phyloP scores from a whole-genome alignment of 2,329 filamentous ascomycete species.

The Claviceps humidiphila region DNA sequence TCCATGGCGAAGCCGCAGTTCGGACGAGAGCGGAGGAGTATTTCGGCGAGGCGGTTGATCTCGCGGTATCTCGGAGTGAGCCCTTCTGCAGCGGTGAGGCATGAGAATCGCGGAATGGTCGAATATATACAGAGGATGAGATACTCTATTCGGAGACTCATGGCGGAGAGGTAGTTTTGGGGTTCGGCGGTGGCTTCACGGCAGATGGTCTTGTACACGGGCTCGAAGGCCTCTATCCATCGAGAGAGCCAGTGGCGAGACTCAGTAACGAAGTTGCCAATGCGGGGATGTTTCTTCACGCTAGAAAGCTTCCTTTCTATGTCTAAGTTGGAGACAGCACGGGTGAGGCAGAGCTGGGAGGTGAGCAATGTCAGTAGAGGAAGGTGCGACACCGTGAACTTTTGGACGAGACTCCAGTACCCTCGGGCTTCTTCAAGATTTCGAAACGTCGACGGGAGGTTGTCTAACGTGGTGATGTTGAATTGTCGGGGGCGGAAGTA shows the following conservation, averaged over 20 bases:
- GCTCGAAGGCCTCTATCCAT: constrained; percentile 26
- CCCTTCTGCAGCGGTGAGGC: constrained; percentile 20
- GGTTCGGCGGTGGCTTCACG: constrained; percentile 13
- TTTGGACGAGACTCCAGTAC: constrained; percentile 26
- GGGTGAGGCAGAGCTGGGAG: constrained; percentile 17
- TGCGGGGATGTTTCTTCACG: constrained; percentile 16
- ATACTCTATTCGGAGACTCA: constrained; percentile 29
- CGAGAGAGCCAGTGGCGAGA: constrained; percentile 25
- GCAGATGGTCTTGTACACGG: constrained; percentile 18
- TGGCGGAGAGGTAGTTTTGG: constrained; percentile 21
- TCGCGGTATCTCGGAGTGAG: constrained; percentile 30
- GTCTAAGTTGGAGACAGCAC: constrained; percentile 14
- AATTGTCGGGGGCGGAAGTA: constrained; percentile 22
- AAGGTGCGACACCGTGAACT: constrained; percentile 23
- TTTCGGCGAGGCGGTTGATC: constrained; percentile 24
- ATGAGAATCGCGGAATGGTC: constrained; percentile 23
- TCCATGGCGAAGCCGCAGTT: constrained; percentile 32
- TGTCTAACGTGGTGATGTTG: constrained; percentile 17
- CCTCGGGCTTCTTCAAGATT: constrained; percentile 22
- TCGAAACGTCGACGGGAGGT: constrained; percentile 19
- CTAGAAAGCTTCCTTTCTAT: constrained; percentile 18
- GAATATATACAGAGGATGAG: constrained; percentile 27
- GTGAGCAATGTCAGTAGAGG: constrained; percentile 21
- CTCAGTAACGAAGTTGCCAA: constrained; percentile 21
- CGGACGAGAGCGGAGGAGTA: constrained; percentile 21